Percentiles rank a stretch among this genome's conserved stretches.
Evolutionary conservation across 345 rosid genomes (phyloP).

Genomic region (Triadica sebifera): DNA sequence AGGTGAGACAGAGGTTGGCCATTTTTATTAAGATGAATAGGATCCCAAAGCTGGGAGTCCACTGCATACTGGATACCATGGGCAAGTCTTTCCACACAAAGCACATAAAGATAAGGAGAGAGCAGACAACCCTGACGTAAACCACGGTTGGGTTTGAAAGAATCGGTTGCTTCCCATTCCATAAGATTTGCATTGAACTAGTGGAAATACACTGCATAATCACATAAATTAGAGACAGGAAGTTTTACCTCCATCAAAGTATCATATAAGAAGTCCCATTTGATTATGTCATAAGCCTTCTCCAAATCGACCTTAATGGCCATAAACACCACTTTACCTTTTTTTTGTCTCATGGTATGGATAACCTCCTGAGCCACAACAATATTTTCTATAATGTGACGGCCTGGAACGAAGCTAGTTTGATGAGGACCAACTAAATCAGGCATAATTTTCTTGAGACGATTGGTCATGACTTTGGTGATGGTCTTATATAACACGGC

Average conservation of each 20-base stretch:
- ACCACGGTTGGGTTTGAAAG: too few relatives aligned
- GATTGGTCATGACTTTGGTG: background rate
- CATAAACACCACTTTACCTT: background rate
- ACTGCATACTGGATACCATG: too few relatives aligned
- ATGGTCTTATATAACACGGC: too few relatives aligned
- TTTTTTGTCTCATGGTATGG: background rate
- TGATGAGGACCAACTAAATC: background rate
- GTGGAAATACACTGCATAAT: too few relatives aligned
- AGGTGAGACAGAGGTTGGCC: too few relatives aligned
- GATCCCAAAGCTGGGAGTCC: too few relatives aligned
- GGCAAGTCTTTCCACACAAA: too few relatives aligned
- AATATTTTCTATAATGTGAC: background rate
- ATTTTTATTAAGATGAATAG: too few relatives aligned
- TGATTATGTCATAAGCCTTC: background rate
- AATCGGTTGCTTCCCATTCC: too few relatives aligned
- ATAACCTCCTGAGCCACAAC: background rate
- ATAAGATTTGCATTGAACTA: too few relatives aligned
- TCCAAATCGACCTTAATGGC: background rate
- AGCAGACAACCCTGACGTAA: too few relatives aligned
- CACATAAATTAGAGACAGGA: background rate
- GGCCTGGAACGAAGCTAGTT: background rate
- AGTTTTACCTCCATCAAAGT: background rate
- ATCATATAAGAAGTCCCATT: background rate
- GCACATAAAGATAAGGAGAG: too few relatives aligned
- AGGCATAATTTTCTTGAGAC: background rate